A percentile compares a stretch with the other conserved stretches of the same genome.
Conservation (phyloP, 805 yeast species). For the Metschnikowia matae region DNA sequence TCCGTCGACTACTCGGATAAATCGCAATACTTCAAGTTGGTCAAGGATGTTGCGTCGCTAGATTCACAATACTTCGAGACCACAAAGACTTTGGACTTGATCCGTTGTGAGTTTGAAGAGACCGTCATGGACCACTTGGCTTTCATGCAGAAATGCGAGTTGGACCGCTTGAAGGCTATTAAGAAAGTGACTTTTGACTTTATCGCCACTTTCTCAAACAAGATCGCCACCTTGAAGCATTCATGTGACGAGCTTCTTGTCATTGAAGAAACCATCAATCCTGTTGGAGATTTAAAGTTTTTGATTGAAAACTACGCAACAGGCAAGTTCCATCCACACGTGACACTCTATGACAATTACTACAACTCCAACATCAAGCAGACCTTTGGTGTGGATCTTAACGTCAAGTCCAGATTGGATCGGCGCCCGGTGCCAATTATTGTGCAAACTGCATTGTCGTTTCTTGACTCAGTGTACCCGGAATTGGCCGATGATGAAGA, state of each 20-base stretch:
- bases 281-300: constrained; percentile 61
- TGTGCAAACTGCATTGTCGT: constrained; percentile 57
- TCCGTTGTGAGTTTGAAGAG: constrained; percentile 74
- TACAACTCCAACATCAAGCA: constrained; percentile 64
- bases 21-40: constrained; percentile 47
- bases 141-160: constrained; percentile 79
- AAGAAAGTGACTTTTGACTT: constrained; percentile 75
- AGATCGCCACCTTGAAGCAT: constrained; percentile 52
- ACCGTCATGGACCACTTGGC: constrained; percentile 63
- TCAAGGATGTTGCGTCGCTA: constrained; percentile 52
- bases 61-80: constrained; percentile 49
- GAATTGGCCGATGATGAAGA: constrained; percentile 63
- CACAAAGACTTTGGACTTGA: constrained; percentile 56
- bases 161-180: constrained; percentile 70
- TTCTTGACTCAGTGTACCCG: constrained; percentile 70
- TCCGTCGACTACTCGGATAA: constrained; percentile 46
- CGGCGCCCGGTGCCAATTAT: constrained; percentile 67
- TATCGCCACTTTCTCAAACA: constrained; percentile 60
- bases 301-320: constrained; percentile 65
- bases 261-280: constrained; percentile 68
- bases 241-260: constrained; percentile 58
- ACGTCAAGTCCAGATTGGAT: constrained; percentile 66
- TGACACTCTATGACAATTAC: constrained; percentile 72
- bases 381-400: constrained; percentile 76
- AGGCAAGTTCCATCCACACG: constrained; percentile 72